phyloP scores from a whole-genome alignment of 768 basidiomycete genomes.

The Rhodotorula kratochvilovae region DNA sequence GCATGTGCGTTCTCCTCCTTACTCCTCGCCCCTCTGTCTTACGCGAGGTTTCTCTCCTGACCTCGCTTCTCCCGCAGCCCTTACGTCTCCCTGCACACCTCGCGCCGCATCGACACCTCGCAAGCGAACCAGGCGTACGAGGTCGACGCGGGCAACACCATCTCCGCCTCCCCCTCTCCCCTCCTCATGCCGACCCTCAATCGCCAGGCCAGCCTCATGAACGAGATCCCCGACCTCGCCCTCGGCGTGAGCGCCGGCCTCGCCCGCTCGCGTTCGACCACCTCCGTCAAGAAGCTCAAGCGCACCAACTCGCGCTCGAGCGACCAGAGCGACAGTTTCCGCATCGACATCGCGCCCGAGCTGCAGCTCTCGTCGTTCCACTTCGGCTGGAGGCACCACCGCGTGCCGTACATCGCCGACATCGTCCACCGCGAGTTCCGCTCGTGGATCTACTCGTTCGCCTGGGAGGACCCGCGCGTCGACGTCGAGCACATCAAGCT shows the following conservation, averaged over 20 bases:
- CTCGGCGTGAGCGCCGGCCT: slow-evolving; percentile 41
- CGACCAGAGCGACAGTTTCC: slow-evolving; percentile 30
- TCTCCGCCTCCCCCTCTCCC: slow-evolving; percentile 43
- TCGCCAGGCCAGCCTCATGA: slow-evolving; percentile 48
- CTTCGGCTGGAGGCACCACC: slow-evolving; percentile 53
- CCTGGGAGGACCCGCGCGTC: slow-evolving; percentile 66
- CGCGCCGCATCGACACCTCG: slow-evolving; percentile 60
- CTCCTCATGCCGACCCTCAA: slow-evolving; percentile 45
- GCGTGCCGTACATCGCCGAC: slow-evolving; percentile 45
- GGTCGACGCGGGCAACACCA: slow-evolving; percentile 58
- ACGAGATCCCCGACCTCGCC: slow-evolving; percentile 33
- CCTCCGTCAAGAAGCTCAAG: not conserved
- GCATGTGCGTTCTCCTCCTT: slow-evolving; percentile 54
- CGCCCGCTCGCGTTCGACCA: not conserved
- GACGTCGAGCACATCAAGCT: slow-evolving; percentile 65
- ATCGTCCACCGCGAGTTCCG: slow-evolving; percentile 61
- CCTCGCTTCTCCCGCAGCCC: slow-evolving; percentile 49
- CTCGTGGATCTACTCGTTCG: slow-evolving; percentile 42
- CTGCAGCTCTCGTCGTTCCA: slow-evolving; percentile 60
- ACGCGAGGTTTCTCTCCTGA: slow-evolving; percentile 4
- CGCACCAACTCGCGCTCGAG: slow-evolving; percentile 23
- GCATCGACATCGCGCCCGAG: slow-evolving; percentile 54
- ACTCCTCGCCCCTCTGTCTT: too few species aligned
- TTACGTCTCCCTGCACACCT: slow-evolving; percentile 70
- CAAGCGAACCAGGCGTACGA: slow-evolving; percentile 60